Evolutionary conservation across 139 green algal genomes (phyloP).

Genomic region (Chlamydomonas sp.): DNA sequence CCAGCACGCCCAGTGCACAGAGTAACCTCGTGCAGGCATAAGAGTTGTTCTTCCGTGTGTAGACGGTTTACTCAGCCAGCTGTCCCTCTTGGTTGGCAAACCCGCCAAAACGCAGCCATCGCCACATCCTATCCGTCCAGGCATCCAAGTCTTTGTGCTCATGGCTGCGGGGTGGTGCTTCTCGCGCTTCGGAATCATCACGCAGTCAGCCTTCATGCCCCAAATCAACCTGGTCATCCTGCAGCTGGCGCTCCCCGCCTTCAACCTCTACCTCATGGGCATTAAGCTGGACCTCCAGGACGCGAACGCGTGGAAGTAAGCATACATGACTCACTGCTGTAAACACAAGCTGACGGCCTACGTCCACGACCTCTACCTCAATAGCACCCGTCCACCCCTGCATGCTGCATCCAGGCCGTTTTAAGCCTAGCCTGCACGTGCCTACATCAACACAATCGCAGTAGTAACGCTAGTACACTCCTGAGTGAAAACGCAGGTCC

Average conservation of each 20-base stretch:
- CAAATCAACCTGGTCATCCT: conserved; percentile 21
- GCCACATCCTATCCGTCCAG: background rate
- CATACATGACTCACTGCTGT: background rate
- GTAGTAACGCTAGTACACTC: background rate
- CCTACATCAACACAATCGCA: background rate
- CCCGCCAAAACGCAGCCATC: background rate
- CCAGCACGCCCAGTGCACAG: no score
- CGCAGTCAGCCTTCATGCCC: conserved; percentile 28
- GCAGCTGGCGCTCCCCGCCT: conserved; percentile 35
- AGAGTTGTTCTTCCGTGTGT: background rate
- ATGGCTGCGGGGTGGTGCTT: conserved; percentile 40
- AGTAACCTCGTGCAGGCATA: background rate
- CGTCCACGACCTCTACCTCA: background rate
- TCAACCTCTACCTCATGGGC: conserved; percentile 54
- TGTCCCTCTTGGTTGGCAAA: background rate
- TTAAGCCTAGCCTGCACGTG: background rate
- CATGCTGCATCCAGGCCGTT: background rate
- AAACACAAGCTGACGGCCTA: background rate
- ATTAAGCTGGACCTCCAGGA: conserved; percentile 51
- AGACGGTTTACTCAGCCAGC: background rate
- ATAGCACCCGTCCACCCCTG: background rate
- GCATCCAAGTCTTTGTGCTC: conserved; percentile 41
- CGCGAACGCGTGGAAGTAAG: conserved; percentile 38
- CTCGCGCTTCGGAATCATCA: conserved; percentile 28
- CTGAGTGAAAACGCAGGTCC: conserved; percentile 9